phyloP scores from a whole-genome alignment of 768 basidiomycete genomes.

The Pleurotus platypus region DNA sequence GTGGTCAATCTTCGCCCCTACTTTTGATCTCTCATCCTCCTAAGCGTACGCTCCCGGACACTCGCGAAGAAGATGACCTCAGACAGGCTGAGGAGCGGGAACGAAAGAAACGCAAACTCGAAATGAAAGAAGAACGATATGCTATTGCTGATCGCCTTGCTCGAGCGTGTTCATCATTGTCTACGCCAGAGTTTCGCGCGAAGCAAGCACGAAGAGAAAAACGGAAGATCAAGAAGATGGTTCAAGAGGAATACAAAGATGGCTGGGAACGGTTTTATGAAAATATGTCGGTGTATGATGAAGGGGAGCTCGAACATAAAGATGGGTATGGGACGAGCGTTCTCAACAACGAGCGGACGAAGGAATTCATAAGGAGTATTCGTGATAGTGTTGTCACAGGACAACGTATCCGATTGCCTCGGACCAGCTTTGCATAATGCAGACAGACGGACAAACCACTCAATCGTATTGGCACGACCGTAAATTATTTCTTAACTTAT shows the following conservation, averaged over 20 bases:
- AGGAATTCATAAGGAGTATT: background rate
- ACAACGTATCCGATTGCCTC: background rate
- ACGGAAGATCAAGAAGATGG: background rate
- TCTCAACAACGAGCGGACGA: background rate
- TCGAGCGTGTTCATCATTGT: background rate
- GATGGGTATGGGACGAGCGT: background rate
- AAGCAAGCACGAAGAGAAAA: background rate
- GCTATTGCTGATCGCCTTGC: background rate
- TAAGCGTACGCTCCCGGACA: too few species aligned
- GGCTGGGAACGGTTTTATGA: background rate
- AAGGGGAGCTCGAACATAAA: slow-evolving; percentile 24
- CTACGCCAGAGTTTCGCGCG: background rate
- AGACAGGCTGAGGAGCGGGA: background rate
- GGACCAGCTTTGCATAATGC: background rate
- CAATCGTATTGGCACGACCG: too few species aligned
- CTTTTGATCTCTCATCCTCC: too few species aligned
- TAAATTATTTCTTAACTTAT: too few species aligned
- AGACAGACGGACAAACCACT: too few species aligned
- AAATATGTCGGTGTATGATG: slow-evolving; percentile 17
- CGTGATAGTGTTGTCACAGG: background rate
- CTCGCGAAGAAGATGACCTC: background rate
- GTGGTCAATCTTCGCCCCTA: too few species aligned
- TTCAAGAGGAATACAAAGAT: background rate
- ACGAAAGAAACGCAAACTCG: background rate
- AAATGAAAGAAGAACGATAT: background rate